phyloP scores from a whole-genome alignment of 2,329 filamentous ascomycete genomes.

The Sclerotinia subarctica region DNA sequence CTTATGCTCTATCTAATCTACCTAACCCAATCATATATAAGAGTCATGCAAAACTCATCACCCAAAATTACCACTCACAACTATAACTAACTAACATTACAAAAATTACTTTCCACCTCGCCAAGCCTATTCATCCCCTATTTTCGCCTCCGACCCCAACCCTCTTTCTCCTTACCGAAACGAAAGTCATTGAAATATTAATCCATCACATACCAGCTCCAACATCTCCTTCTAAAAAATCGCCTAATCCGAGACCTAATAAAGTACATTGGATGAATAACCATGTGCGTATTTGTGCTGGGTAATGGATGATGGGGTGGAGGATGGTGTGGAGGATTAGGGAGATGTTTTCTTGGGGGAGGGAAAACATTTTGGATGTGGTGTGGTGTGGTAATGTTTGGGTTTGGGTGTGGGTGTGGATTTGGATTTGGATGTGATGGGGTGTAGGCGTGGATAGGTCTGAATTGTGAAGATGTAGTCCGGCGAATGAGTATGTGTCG shows the following conservation, averaged over 20 bases:
- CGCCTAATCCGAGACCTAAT: background rate
- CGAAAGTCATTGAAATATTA: background rate
- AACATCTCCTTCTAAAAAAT: background rate
- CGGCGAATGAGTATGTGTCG: background rate
- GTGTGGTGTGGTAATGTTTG: background rate
- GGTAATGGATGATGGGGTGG: background rate
- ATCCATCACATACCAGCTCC: background rate
- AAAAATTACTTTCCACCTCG: background rate
- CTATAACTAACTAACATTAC: background rate
- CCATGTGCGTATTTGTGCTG: conserved; percentile 7
- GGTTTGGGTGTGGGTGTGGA: background rate
- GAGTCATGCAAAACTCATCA: background rate
- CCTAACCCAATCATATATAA: background rate
- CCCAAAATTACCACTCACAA: background rate
- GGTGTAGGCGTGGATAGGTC: background rate
- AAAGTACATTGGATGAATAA: background rate
- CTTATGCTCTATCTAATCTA: background rate
- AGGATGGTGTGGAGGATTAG: background rate
- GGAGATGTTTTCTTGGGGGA: background rate
- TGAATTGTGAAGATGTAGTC: background rate
- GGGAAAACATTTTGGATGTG: background rate
- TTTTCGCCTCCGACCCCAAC: too few relatives aligned
- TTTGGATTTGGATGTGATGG: too few relatives aligned
- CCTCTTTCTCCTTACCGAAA: background rate
- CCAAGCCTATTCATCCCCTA: background rate